Evolutionary conservation across 2,329 filamentous ascomycete species (phyloP), one percentile per base, ranked within the genome.

Genomic region (Cladorrhinum sp.): DNA sequence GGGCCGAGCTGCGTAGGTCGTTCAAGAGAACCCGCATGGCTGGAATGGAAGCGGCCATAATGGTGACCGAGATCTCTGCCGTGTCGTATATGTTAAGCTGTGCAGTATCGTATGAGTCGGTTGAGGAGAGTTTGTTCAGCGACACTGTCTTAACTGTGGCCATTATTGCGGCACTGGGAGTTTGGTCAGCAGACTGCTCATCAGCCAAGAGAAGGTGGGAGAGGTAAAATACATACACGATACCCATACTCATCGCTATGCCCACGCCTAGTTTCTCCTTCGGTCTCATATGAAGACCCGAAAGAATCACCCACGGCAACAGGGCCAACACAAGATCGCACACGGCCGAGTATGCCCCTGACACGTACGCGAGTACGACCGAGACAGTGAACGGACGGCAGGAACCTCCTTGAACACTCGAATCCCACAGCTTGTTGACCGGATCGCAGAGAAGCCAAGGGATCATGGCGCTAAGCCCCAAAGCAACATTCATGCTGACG

Each of bases 211-310:
- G n/a, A 49, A 5, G 18, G 9, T n/a, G 16, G 46, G 14, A n/a
- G 3, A 54, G n/a, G 30, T 24, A 12, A 33, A 33, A 53, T 33
- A 60, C 66, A 54, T 53, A 71, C 65, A 73, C 67, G 18, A 74
- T 33, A 1, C 72, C 72, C 58, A 73, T 71, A 58, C 71, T 71
- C 71, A 73, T 73, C 18, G 71, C 72, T 1, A 67, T 59, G 5
- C 68, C 66, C 2, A 72, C 69, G 14, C 71, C 70, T 3, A 73
- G 52, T 33, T 69, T 69, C 49, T 73, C 71, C 24, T 67, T 68
- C 23, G 58, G 67, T 51, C 65, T 70, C 68, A 72, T 71, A 8
- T 65, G 60, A 36, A 72, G 64, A 0, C 68, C 64, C 66, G 67
- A 64, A 18, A 73, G 64, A 20, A 73, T 69, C 36, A 64, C 68